Percentiles rank a stretch among this genome's conserved stretches.
Evolutionary conservation across 164 flowering plant genomes (phyloP).

Genomic region (Aristolochia californica): DNA sequence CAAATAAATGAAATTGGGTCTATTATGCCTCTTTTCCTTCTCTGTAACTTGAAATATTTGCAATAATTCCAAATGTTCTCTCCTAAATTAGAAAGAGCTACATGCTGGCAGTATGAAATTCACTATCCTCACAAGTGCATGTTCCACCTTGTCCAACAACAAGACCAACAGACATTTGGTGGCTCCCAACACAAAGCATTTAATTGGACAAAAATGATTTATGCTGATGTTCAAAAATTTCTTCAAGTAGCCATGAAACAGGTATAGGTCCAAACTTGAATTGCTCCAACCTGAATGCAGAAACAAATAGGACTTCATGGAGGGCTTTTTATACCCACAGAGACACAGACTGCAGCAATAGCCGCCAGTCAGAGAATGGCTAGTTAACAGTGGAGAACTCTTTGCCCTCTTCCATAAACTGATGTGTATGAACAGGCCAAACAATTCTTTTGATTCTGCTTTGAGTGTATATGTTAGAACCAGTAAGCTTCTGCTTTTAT

Average conservation of each 20-base stretch:
- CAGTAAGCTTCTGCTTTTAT: background rate
- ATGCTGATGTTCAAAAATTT: background rate
- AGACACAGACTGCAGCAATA: slow-evolving; percentile 11
- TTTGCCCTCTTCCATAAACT: slow-evolving; percentile 8
- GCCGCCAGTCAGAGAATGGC: too few species aligned
- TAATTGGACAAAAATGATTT: too few species aligned
- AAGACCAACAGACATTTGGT: too few species aligned
- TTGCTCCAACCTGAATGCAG: slow-evolving; percentile 66
- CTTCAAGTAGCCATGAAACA: background rate
- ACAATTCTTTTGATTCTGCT: background rate
- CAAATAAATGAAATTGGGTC: too few species aligned
- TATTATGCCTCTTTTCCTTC: too few species aligned
- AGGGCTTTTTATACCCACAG: slow-evolving; percentile 5
- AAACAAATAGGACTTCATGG: slow-evolving; percentile 30
- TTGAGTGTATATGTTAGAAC: background rate
- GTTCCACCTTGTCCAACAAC: too few species aligned
- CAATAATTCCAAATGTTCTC: too few species aligned
- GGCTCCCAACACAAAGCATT: too few species aligned
- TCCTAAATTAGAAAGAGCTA: too few species aligned
- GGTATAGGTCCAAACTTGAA: background rate
- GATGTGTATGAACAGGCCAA: background rate
- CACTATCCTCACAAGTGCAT: too few species aligned
- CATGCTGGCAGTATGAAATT: too few species aligned
- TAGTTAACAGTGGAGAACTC: slow-evolving; percentile 39
- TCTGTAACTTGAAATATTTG: too few species aligned